These are phyloP conservation scores for Lenwebbia sp. DNA, from an alignment of 345 rosid species.

Conservation along the genomic window DNA sequence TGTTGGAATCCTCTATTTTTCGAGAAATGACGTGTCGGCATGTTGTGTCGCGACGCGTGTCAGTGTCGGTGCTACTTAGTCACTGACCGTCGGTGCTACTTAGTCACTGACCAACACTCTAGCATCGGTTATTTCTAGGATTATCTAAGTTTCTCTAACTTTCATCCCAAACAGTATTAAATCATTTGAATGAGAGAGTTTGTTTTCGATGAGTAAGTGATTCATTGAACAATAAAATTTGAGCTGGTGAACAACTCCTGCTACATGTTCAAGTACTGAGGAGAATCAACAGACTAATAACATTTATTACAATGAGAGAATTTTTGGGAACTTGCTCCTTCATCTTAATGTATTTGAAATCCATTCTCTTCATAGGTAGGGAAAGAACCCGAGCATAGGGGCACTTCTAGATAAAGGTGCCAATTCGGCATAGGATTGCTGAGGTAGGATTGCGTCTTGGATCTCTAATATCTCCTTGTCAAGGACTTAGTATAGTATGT, in stretches of 20 bases:
- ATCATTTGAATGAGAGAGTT: neutral
- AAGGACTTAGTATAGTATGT: neutral
- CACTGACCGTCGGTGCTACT: neutral
- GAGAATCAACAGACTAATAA: neutral
- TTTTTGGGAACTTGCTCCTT: neutral
- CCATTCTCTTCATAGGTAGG: neutral
- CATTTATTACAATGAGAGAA: neutral
- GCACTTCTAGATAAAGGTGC: neutral
- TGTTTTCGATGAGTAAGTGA: neutral
- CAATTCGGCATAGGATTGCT: neutral
- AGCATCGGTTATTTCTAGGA: neutral
- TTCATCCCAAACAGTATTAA: neutral
- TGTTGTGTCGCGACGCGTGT: too few relatives aligned
- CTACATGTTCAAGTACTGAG: neutral
- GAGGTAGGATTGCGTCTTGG: neutral
- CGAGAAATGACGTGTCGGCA: too few relatives aligned
- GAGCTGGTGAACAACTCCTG: neutral
- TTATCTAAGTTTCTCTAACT: neutral
- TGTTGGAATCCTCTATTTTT: too few relatives aligned
- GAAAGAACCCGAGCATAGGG: neutral
- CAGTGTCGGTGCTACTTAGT: too few relatives aligned
- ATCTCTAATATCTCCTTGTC: neutral
- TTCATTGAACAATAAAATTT: neutral
- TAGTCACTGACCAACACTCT: neutral
- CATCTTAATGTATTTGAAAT: neutral